These are phyloP conservation scores for Mercurialis annua DNA, from an alignment of 345 rosid genomes.

Conservation along the genomic window DNA sequence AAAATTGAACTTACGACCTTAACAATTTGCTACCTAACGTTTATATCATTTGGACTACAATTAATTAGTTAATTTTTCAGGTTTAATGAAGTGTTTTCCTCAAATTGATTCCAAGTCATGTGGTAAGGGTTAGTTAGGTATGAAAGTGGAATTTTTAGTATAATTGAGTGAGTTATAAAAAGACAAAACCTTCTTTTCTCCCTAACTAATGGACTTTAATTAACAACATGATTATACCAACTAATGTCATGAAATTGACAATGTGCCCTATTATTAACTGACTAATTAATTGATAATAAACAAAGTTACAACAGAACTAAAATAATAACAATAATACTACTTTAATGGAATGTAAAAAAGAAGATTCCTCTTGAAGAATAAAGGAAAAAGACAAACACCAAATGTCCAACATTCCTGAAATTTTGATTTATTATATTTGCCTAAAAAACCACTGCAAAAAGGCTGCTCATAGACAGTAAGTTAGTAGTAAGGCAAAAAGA, in stretches of 20 bases:
- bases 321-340: no score
- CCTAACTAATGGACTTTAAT: not conserved
- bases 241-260: not conserved
- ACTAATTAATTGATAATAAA: not conserved
- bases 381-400: conserved; percentile 14
- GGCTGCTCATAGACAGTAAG: not conserved
- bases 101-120: no score
- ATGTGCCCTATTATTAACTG: not conserved
- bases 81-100: no score
- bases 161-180: no score
- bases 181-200: no score
- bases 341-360: not conserved
- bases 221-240: not conserved
- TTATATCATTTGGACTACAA: no score
- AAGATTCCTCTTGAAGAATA: conserved; percentile 6
- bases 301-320: not conserved
- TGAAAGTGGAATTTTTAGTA: no score
- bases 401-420: conserved; percentile 2
- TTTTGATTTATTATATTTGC: not conserved
- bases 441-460: not conserved
- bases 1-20: no score
- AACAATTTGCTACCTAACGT: no score
- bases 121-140: no score
- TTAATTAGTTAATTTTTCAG: no score
- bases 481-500: conserved; percentile 19